These are phyloP conservation scores for Hyaloscypha hepaticicola DNA, from an alignment of 495 filamentous ascomycete species.

Conservation along the genomic window DNA sequence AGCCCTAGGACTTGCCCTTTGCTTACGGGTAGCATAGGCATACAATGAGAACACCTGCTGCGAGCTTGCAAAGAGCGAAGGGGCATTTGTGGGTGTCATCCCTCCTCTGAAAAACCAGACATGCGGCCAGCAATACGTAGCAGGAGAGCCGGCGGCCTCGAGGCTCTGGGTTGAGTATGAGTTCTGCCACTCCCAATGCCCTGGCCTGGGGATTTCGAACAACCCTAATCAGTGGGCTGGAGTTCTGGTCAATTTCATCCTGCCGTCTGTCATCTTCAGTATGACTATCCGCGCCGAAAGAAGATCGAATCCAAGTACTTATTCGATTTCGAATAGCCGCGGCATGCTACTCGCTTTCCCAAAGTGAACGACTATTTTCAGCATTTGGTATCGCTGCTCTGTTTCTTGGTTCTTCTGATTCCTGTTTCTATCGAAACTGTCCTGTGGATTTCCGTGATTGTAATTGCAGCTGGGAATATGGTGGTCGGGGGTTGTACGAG, in stretches of 20 bases:
- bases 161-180: conserved; percentile 11
- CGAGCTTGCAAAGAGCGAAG: conserved; percentile 7
- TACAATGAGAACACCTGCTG: conserved; percentile 17
- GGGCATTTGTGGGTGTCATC: neutral
- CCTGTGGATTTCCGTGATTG: conserved; percentile 21
- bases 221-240: conserved; percentile 22
- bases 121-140: conserved; percentile 12
- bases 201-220: conserved; percentile 23
- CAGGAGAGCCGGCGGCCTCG: neutral
- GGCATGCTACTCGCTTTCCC: neutral
- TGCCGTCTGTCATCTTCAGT: conserved; percentile 34
- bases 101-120: conserved; percentile 5
- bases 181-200: conserved; percentile 25
- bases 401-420: conserved; percentile 16
- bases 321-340: conserved; percentile 15
- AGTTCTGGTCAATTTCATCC: conserved; percentile 30
- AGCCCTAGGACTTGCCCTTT: neutral
- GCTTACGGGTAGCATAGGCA: neutral
- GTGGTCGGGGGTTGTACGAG: conserved; percentile 20
- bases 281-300: conserved; percentile 32
- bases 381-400: conserved; percentile 10
- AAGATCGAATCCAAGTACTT: conserved; percentile 25
- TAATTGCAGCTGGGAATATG: conserved; percentile 21
- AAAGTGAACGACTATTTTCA: conserved; percentile 15
- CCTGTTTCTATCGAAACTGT: conserved; percentile 20